phyloP scores from a whole-genome alignment of 176 grass and related monocot genomes.

The Calamus simplicifolius region DNA sequence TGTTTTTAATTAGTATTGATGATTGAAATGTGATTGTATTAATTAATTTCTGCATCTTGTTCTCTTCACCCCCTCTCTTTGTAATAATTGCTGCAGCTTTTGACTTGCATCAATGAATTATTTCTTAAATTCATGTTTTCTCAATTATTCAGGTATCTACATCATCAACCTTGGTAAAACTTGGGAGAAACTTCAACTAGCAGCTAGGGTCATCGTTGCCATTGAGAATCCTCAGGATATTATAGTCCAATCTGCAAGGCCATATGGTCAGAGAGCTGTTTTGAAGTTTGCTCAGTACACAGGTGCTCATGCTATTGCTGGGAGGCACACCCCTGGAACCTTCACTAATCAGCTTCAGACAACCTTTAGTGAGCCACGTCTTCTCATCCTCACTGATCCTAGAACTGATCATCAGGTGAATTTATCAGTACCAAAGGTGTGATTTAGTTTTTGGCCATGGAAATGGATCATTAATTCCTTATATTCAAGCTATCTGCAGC shows the following conservation, averaged over 20 bases:
- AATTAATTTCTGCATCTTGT: too few relatives aligned
- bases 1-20: too few relatives aligned
- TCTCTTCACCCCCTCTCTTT: background rate
- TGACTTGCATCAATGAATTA: background rate
- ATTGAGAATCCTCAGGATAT: constrained; percentile 94
- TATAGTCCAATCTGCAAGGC: constrained; percentile 85
- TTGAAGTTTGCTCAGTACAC: constrained; percentile 92
- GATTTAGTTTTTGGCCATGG: background rate
- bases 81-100: background rate
- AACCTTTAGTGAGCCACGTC: constrained; percentile 77
- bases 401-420: constrained; percentile 83
- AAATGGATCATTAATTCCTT: background rate
- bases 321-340: constrained; percentile 84
- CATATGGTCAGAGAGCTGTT: constrained; percentile 81
- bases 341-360: constrained; percentile 97
- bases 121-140: background rate
- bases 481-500: constrained; percentile 30
- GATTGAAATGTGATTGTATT: too few relatives aligned
- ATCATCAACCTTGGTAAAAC: constrained; percentile 87
- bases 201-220: constrained; percentile 75
- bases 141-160: constrained; percentile 51
- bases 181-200: constrained; percentile 86
- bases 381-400: constrained; percentile 87
- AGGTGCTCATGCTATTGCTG: constrained; percentile 70
- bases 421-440: too few relatives aligned